Evolutionary conservation across 495 filamentous ascomycete species (phyloP), one percentile per base, ranked within the genome.

Genomic region (Hyaloscypha bicolor): DNA sequence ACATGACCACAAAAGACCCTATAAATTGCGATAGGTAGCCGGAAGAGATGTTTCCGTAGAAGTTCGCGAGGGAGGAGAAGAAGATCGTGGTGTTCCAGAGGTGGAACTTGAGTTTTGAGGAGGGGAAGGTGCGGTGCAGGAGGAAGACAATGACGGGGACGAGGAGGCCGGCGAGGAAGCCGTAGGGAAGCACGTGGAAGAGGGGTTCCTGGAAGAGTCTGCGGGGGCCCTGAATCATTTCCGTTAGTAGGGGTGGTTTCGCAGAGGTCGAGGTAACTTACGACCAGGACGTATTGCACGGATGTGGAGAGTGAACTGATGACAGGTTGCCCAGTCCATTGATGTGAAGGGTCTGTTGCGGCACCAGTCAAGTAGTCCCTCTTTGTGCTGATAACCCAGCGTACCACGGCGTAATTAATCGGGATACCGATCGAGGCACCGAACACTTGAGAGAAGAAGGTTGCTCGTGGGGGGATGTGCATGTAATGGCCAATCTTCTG

Each of bases 401-500:
- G 74, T 60, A 82, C 79, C 51, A 79, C 76, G 11, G 74, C 81
- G 57, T 82, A 82, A 67, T 82, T 80, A 69, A 83, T 78, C 4
- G 80, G 80, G 8, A 81, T 73, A n/a, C 81, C 81, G 81, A 70
- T 56, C 8, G 87, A 67, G 52, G 77, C 79, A 5, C 85, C 79
- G 29, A 87, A 71, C 37, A 88, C 83, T 66, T 90, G 88, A 0
- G 82, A 84, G 48, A 75, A 76, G 69, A 90, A 90, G 48, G 86
- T 85, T 1, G 87, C 78, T 2, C 85, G 79, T 5, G 85, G 86
- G 0, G 88, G 87, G 5, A 91, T 77, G 71, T 91, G 90, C 85
- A 90, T 88, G 72, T 91, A 91, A 75, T 90, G 87, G 8, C 74
- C 78, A 66, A 79, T 73, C 71, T 79, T 79, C 53, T 76, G 76